phyloP scores from a whole-genome alignment of 176 grass and related monocot genomes.

The Guadua angustifolia region DNA sequence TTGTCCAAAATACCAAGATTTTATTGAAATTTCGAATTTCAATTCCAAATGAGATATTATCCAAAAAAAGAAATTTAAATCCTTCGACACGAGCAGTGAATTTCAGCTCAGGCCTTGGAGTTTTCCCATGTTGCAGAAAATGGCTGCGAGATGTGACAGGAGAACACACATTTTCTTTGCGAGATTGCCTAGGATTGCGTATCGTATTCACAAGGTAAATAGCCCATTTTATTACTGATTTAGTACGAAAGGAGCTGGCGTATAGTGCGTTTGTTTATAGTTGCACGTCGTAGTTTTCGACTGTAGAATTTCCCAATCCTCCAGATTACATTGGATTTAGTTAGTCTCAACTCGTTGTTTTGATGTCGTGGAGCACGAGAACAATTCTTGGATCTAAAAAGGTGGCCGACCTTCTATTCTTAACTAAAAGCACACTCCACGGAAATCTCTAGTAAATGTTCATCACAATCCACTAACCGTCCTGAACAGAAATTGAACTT shows the following conservation, averaged over 20 bases:
- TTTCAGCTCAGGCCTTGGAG: neutral
- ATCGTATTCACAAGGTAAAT: neutral
- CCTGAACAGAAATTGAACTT: neutral
- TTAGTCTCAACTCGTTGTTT: neutral
- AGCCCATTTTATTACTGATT: neutral
- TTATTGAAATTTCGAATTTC: too few species aligned
- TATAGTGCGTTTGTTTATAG: neutral
- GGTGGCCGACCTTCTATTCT: neutral
- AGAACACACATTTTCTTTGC: neutral
- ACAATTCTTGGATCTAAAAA: neutral
- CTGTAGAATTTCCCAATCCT: neutral
- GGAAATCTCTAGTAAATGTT: neutral
- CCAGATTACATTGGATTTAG: neutral
- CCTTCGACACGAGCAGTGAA: neutral
- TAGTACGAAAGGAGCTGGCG: neutral
- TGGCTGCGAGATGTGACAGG: too few species aligned
- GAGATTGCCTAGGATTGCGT: neutral
- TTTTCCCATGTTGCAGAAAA: neutral
- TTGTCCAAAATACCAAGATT: too few species aligned
- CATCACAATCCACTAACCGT: neutral
- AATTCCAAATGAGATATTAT: too few species aligned
- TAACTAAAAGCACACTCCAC: neutral
- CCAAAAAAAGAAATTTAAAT: too few species aligned
- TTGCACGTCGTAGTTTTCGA: neutral
- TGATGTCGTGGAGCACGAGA: neutral